Conservation (phyloP, 2,329 filamentous ascomycete species). For the Claviceps sp. region DNA sequence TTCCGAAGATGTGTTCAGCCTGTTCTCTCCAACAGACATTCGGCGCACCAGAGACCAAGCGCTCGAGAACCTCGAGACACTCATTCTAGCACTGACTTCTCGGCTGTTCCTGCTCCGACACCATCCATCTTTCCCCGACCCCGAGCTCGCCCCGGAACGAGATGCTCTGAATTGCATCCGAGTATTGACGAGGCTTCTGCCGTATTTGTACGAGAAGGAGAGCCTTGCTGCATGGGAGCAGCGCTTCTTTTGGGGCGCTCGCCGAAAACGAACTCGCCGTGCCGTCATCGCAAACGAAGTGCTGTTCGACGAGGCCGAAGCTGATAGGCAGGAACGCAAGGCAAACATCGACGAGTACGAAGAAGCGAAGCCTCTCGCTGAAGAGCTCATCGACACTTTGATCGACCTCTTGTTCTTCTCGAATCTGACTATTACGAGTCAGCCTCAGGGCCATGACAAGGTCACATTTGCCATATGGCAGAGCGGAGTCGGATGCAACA, state of each 20-base stretch:
- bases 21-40: conserved; percentile 82
- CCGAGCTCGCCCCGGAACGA: conserved; percentile 68
- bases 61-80: conserved; percentile 77
- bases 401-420: conserved; percentile 84
- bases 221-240: conserved; percentile 76
- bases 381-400: conserved; percentile 84
- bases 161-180: conserved; percentile 94
- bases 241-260: conserved; percentile 76
- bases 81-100: conserved; percentile 72
- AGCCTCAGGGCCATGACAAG: conserved; percentile 59
- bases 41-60: conserved; percentile 76
- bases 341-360: conserved; percentile 53
- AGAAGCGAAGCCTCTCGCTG: conserved; percentile 73
- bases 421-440: conserved; percentile 70
- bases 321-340: conserved; percentile 33
- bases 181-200: conserved; percentile 76
- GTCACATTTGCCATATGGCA: conserved; percentile 95
- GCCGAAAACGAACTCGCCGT: conserved; percentile 58
- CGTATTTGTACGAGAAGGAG: conserved; percentile 85
- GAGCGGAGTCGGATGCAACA: conserved; percentile 92
- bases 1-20: conserved; percentile 88
- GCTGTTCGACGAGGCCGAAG: conserved; percentile 65
- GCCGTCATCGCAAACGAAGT: conserved; percentile 58
- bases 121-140: conserved; percentile 81
- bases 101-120: conserved; percentile 72